phyloP scores from a whole-genome alignment of 169 alveolate genomes.

The Plasmodium vivax region DNA sequence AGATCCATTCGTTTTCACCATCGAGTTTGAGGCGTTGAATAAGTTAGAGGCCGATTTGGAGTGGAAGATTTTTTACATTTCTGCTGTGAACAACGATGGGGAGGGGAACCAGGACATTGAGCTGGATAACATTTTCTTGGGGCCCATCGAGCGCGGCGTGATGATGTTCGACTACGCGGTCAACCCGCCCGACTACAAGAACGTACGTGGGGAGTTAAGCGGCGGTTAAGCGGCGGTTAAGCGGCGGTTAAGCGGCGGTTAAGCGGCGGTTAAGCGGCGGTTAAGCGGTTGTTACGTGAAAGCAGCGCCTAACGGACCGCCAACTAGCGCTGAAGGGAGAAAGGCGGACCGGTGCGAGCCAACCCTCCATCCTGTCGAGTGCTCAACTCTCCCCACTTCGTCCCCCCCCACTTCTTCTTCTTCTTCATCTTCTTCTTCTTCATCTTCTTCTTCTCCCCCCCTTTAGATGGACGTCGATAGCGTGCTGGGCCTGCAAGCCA shows the following conservation, averaged over 20 bases:
- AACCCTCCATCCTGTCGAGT: background rate
- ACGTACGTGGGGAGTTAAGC: conserved; percentile 77
- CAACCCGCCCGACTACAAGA: conserved; percentile 93
- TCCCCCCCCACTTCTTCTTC: too few relatives aligned
- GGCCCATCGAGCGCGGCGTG: conserved; percentile 94
- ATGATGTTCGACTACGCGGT: conserved; percentile 94
- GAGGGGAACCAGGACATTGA: conserved; percentile 92
- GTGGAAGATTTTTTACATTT: conserved; percentile 91
- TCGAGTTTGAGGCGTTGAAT: conserved; percentile 93
- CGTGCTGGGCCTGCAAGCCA: conserved; percentile 97
- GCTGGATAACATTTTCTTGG: conserved; percentile 94
- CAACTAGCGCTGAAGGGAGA: background rate
- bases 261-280: background rate
- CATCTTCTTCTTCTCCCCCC: background rate
- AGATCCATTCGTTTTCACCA: conserved; percentile 93
- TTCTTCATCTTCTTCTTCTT: background rate
- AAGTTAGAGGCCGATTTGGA: conserved; percentile 93
- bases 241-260: background rate
- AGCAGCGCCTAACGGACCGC: background rate
- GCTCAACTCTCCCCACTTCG: background rate
- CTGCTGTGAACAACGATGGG: conserved; percentile 81
- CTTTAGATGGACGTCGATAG: conserved; percentile 84
- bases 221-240: background rate
- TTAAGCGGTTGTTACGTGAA: background rate
- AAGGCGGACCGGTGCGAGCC: background rate